Percentiles rank a stretch among this genome's conserved stretches.
Conservation (phyloP, 345 rosid species). For the Euphorbia pulcherrima region DNA sequence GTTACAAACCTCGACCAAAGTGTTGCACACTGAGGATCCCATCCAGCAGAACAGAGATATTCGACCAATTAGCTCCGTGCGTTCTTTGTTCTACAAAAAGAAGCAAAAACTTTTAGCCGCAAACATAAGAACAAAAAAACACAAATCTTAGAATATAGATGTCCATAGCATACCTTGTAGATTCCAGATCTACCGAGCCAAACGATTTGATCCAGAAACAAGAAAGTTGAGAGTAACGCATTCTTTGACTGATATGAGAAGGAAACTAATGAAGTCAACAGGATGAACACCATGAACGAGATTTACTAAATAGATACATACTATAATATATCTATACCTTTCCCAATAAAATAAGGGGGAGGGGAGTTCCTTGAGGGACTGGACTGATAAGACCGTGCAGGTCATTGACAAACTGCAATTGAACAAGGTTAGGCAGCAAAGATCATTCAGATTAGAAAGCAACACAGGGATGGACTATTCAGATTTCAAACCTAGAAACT, state of each 20-base stretch:
- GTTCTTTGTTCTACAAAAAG: slow-evolving; percentile 69
- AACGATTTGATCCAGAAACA: slow-evolving; percentile 94
- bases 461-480: background rate
- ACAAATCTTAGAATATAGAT: background rate
- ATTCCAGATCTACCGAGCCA: slow-evolving; percentile 96
- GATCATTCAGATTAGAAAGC: slow-evolving; percentile 7
- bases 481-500: background rate
- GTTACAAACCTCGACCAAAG: slow-evolving; percentile 77
- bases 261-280: slow-evolving; percentile 9
- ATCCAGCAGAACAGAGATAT: slow-evolving; percentile 87
- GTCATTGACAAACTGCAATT: slow-evolving; percentile 85
- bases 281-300: slow-evolving; percentile 10
- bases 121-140: slow-evolving; percentile 14
- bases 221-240: slow-evolving; percentile 78
- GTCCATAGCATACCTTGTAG: slow-evolving; percentile 56
- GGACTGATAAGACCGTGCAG: slow-evolving; percentile 86
- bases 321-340: slow-evolving; percentile 44
- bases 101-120: background rate
- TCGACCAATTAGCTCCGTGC: slow-evolving; percentile 67
- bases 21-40: slow-evolving; percentile 74
- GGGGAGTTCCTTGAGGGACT: slow-evolving; percentile 80
- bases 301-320: background rate
- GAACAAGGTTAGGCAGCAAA: slow-evolving; percentile 17
- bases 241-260: slow-evolving; percentile 70
- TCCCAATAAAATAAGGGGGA: slow-evolving; percentile 79